Conservation (phyloP, 805 yeast genomes). For the Danielia oregonensis region DNA sequence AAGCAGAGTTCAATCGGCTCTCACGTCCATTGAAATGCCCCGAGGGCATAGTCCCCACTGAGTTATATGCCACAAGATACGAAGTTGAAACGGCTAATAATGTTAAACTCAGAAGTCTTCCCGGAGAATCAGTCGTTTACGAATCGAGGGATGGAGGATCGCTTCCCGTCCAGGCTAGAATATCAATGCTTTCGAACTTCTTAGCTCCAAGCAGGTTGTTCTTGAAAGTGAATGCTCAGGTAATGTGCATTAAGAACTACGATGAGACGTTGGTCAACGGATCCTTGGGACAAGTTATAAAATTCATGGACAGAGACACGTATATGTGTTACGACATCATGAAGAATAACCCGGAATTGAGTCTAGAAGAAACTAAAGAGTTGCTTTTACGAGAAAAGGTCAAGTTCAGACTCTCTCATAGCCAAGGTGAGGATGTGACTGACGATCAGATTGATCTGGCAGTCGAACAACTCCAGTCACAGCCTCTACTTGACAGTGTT, state of each 20-base stretch:
- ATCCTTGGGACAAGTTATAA: slow-evolving; percentile 72
- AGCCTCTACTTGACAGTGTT: slow-evolving; percentile 10
- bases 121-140: slow-evolving; percentile 45
- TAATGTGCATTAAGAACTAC: slow-evolving; percentile 81
- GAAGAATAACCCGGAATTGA: slow-evolving; percentile 16
- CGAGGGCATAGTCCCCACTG: slow-evolving; percentile 87
- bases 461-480: not conserved
- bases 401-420: slow-evolving; percentile 9
- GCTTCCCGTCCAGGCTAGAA: slow-evolving; percentile 23
- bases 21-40: slow-evolving; percentile 54
- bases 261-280: slow-evolving; percentile 87
- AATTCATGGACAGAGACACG: slow-evolving; percentile 46
- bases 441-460: not conserved
- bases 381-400: slow-evolving; percentile 5
- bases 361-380: slow-evolving; percentile 19
- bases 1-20: slow-evolving; percentile 46
- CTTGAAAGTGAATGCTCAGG: slow-evolving; percentile 86
- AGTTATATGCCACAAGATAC: slow-evolving; percentile 76
- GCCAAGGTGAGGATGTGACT: slow-evolving; percentile 2
- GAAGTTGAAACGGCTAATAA: slow-evolving; percentile 81
- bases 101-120: slow-evolving; percentile 35
- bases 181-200: slow-evolving; percentile 11
- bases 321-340: slow-evolving; percentile 24
- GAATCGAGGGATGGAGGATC: slow-evolving; percentile 34
- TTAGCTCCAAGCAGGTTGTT: slow-evolving; percentile 14